Base-by-base conservation (phyloP, 108 stramenopile species). In the Phaeodactylum tricornutum region DNA sequence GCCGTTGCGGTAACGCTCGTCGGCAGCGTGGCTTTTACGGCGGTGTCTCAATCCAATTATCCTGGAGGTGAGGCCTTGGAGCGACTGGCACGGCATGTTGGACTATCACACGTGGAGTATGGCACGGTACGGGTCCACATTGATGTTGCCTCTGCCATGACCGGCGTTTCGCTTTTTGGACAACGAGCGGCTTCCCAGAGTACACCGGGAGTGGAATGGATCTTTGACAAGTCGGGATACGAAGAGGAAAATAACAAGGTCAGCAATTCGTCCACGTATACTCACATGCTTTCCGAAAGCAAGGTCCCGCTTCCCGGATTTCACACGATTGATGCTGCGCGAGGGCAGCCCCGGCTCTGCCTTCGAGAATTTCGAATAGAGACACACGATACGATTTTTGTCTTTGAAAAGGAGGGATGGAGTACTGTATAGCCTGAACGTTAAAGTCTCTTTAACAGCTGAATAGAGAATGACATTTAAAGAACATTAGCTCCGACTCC, bases 121-220 rank as follows among this genome's bases (percentile, higher is more conserved):
- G 2, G 30, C 0, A 41, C 51, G 14, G 23, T 81, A 0, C 62
- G 32, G 43, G 78, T 93, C 19, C 64, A 81, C 33, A 69, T 93
- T 43, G 84, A 87, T 67, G 85, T 87, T 15, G 77, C 81, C 26
- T 62, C 86, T 14, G 84, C 86, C 41, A 93, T 93, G 91, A 79
- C 79, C 23, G 91, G 91, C 3, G 78, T 93, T 31, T 83, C 84
- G 6, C 57, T 87, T n/a, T 88, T 88, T 71, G 89, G 83, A 6
- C 87, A 91, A 60, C 62, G 77, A 21, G 59, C 62, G 33, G 72
- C 71, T 9, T 32, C 40, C 4, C 50, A 43, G 23, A 8, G 40
- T n/a, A 35, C 54, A 5, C 40, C 44, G 32, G 53, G 40, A 2
- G 52, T 61, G 11, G 23, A 52, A 8, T 72, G 71, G 57, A 49